Conservation (phyloP, 1,284 basidiomycete genomes). For the Sanghuangporus weigelae region DNA sequence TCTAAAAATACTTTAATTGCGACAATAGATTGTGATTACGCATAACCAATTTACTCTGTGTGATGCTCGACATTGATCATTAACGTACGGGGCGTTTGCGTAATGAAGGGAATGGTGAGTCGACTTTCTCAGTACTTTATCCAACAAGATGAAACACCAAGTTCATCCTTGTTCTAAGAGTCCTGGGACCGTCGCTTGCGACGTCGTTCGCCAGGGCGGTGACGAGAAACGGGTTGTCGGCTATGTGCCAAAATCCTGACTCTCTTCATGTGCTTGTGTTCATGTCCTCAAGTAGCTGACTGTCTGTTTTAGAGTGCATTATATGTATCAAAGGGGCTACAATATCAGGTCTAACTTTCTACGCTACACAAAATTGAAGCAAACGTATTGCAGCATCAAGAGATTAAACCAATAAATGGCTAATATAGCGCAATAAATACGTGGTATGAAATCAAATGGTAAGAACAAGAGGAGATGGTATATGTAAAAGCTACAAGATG, state of each 20-base stretch:
- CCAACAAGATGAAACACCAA: slow-evolving; percentile 15
- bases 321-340: no score
- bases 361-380: not conserved
- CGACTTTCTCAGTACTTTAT: not conserved
- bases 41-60: not conserved
- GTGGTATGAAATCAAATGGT: not conserved
- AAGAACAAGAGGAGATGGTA: not conserved
- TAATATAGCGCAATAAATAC: not conserved
- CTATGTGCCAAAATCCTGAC: slow-evolving; percentile 3
- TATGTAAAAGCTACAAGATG: not conserved
- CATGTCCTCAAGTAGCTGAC: not conserved
- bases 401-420: not conserved
- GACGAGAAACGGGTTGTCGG: slow-evolving; percentile 17
- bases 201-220: slow-evolving; percentile 10
- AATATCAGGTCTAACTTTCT: not conserved
- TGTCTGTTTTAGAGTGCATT: not conserved
- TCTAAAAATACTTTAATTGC: not conserved
- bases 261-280: not conserved
- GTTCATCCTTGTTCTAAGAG: slow-evolving; percentile 22
- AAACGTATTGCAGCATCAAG: not conserved
- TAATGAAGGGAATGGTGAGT: not conserved
- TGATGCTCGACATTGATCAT: not conserved
- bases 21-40: slow-evolving; percentile 11
- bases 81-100: not conserved
- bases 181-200: not conserved